Evolutionary conservation across 108 stramenopile species (phyloP).

Genomic region (Skeletonema costatum): DNA sequence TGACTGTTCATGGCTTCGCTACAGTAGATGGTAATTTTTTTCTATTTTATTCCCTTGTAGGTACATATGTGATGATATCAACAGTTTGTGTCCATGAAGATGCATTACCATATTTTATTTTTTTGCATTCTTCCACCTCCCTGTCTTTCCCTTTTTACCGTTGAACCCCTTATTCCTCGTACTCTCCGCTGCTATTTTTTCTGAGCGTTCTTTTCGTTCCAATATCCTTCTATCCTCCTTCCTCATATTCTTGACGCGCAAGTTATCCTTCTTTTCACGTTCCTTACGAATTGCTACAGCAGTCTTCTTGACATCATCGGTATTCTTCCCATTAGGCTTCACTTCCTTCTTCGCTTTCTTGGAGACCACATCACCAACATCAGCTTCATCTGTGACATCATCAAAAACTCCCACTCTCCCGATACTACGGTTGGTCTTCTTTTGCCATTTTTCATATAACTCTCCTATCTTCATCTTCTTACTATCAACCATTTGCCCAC

Average conservation of each 20-base stretch:
- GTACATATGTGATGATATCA: too few species aligned
- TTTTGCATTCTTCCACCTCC: conserved; percentile 32
- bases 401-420: conserved; percentile 89
- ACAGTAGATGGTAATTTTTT: too few species aligned
- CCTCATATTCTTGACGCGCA: conserved; percentile 88
- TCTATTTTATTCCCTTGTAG: too few species aligned
- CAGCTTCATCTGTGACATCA: conserved; percentile 61
- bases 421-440: conserved; percentile 91
- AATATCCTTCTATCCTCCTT: conserved; percentile 52
- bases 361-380: conserved; percentile 18
- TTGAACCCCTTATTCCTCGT: conserved; percentile 14
- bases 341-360: conserved; percentile 48
- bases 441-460: conserved; percentile 96
- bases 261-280: conserved; percentile 73
- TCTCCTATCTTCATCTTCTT: conserved; percentile 94
- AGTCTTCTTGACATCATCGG: conserved; percentile 48
- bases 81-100: too few species aligned
- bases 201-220: conserved; percentile 36
- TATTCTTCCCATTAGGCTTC: conserved; percentile 20
- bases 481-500: conserved; percentile 83
- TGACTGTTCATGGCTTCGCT: too few species aligned
- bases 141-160: conserved; percentile 42
- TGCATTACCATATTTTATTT: conserved; percentile 4
- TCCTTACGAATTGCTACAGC: conserved; percentile 73
- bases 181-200: conserved; percentile 17